Conservation (phyloP, 2,329 filamentous ascomycete genomes). For the Pseudogymnoascus sp. region DNA sequence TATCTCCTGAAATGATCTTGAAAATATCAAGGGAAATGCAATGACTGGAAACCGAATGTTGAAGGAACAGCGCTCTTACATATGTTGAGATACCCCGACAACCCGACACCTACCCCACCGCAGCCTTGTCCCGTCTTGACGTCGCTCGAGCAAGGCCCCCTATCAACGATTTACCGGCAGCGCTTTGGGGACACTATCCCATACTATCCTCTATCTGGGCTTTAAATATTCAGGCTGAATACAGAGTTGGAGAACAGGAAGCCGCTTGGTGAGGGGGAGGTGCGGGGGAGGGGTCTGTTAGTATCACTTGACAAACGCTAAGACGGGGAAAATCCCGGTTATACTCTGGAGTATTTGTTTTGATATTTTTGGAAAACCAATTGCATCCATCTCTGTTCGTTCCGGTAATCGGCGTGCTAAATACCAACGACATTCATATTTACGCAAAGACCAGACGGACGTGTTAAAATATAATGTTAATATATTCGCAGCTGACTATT, state of each 20-base stretch:
- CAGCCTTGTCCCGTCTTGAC: conserved; percentile 1
- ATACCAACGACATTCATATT: neutral
- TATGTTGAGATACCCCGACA: neutral
- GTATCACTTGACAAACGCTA: conserved; percentile 6
- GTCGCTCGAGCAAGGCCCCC: neutral
- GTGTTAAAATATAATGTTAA: neutral
- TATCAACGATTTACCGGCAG: neutral
- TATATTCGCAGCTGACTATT: neutral
- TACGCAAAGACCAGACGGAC: neutral
- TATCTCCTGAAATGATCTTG: neutral
- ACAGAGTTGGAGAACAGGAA: neutral
- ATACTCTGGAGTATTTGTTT: conserved; percentile 4
- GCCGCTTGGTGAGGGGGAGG: neutral
- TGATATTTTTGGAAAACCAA: neutral
- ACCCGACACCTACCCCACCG: neutral
- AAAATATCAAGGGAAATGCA: neutral
- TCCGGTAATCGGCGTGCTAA: neutral
- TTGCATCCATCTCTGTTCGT: neutral
- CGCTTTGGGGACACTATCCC: neutral
- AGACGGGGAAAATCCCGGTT: neutral
- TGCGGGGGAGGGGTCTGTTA: neutral
- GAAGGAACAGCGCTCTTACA: neutral
- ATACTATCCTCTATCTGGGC: neutral
- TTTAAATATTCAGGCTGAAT: neutral
- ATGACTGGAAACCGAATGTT: neutral